Evolutionary conservation across 2,329 filamentous ascomycete genomes (phyloP), one percentile per base, ranked within the genome.

Genomic region (Lasiodiplodia citricola): DNA sequence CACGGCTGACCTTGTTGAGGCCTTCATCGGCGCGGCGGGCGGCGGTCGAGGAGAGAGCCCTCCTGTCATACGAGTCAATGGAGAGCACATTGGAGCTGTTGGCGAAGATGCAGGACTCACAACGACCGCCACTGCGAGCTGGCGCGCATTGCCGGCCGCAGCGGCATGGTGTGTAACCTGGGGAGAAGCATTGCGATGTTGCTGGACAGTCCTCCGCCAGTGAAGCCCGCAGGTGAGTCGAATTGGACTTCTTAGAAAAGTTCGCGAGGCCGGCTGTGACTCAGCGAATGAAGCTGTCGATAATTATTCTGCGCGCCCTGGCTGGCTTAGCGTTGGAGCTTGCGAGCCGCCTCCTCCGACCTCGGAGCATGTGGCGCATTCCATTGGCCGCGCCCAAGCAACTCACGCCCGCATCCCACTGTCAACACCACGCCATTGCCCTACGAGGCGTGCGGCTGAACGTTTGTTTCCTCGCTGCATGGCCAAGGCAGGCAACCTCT

Each of bases 1-100:
- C 81, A 70, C 89, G 85, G 70, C 94, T 97, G 78, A 95, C 86
- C 80, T 89, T 93, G 87, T 99, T 99, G 72, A 81, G 75, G 68
- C 78, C 78, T 72, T 75, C 71, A 69, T 80, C 78, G 66, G 74
- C 71, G 69, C 70, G 69, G 72, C 75, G 77, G 63, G 73, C 64
- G 54, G 76, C 69, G 65, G 75, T 77, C 38, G 67, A 64, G 51
- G 67, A 68, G 47, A 68, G 57, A 50, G 67, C 50, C 35, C 67
- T 60, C 47, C 67, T 68, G 58, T 55, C 47, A 55, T 25, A 54
- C 51, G 51, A 54, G 23, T 68, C 67, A 64, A 68, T 64, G 58
- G 66, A 14, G 28, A 16, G 25, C 38, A 35, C 25, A 50, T 16
- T 23, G 51, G 31, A 47, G 58, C 31, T 55, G 38, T 57, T 47